phyloP scores from a whole-genome alignment of 805 yeast species.

The Saturnispora serradocipensis region DNA sequence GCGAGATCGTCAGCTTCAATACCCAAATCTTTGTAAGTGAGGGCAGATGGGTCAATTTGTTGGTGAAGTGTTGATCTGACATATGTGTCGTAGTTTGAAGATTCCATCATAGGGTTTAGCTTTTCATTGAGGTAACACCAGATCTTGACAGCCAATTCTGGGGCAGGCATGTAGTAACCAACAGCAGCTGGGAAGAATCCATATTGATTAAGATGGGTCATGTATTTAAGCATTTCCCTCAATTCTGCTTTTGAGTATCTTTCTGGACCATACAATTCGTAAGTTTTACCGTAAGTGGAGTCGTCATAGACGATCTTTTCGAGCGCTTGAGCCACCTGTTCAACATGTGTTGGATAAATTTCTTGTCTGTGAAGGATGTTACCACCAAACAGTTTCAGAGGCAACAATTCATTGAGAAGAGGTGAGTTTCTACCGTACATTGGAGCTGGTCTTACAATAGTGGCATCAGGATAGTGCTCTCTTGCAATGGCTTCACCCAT shows the following conservation, averaged over 20 bases:
- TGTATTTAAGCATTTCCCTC: constrained; percentile 56
- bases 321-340: constrained; percentile 70
- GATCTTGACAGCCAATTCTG: constrained; percentile 28
- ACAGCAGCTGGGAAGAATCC: constrained; percentile 31
- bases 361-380: constrained; percentile 59
- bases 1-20: constrained; percentile 47
- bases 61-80: constrained; percentile 69
- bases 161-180: constrained; percentile 31
- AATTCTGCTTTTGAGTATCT: constrained; percentile 51
- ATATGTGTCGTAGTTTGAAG: constrained; percentile 58
- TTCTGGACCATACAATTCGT: constrained; percentile 69
- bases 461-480: constrained; percentile 61
- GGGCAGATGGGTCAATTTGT: constrained; percentile 47
- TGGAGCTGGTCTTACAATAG: constrained; percentile 80
- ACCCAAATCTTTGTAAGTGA: constrained; percentile 63
- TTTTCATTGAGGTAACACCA: constrained; percentile 33
- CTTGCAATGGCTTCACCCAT: constrained; percentile 64
- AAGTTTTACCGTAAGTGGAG: constrained; percentile 66
- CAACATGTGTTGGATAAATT: constrained; percentile 64
- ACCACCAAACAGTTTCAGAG: constrained; percentile 48
- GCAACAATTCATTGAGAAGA: constrained; percentile 53
- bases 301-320: constrained; percentile 77
- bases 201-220: constrained; percentile 27
- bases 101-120: constrained; percentile 32
- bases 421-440: constrained; percentile 69